Percentiles rank a stretch among this genome's conserved stretches.
phyloP scores from a whole-genome alignment of 75 land plant genomes.

The Isoetes taiwanensis region DNA sequence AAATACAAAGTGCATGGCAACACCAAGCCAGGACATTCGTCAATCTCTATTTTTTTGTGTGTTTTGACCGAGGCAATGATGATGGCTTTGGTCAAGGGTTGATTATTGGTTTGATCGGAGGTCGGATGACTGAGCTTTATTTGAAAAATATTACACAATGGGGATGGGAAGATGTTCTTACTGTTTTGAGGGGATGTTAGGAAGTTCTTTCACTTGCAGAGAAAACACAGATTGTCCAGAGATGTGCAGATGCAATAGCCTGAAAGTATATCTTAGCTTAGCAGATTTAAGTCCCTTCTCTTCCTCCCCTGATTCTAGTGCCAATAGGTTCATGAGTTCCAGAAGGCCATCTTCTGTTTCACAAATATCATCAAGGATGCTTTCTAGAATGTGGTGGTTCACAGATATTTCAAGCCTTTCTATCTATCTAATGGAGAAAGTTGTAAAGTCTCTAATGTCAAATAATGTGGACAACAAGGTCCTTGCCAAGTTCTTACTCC shows the following conservation, averaged over 20 bases:
- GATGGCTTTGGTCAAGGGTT: too few species aligned
- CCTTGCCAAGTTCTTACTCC: neutral
- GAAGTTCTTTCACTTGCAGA: neutral
- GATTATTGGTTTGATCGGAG: too few species aligned
- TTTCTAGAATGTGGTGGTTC: constrained; percentile 4
- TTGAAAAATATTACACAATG: too few species aligned
- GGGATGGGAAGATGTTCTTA: neutral
- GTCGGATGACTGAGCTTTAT: too few species aligned
- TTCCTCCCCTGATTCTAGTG: constrained; percentile 1
- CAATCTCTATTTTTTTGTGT: too few species aligned
- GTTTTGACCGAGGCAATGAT: too few species aligned
- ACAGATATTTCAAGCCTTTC: neutral
- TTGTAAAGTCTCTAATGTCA: neutral
- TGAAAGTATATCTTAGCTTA: neutral
- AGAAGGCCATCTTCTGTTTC: neutral
- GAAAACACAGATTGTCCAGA: constrained; percentile 7
- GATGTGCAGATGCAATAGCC: constrained; percentile 3
- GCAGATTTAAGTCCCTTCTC: constrained; percentile 1
- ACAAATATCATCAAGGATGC: neutral
- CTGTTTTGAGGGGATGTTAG: neutral
- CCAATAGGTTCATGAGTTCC: neutral
- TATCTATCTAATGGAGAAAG: neutral
- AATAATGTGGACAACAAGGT: constrained; percentile 2
- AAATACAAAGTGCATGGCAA: too few species aligned
- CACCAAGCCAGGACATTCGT: too few species aligned